phyloP scores from a whole-genome alignment of 192 early-diverging fungal genomes.

The Chytriomyces sp. region DNA sequence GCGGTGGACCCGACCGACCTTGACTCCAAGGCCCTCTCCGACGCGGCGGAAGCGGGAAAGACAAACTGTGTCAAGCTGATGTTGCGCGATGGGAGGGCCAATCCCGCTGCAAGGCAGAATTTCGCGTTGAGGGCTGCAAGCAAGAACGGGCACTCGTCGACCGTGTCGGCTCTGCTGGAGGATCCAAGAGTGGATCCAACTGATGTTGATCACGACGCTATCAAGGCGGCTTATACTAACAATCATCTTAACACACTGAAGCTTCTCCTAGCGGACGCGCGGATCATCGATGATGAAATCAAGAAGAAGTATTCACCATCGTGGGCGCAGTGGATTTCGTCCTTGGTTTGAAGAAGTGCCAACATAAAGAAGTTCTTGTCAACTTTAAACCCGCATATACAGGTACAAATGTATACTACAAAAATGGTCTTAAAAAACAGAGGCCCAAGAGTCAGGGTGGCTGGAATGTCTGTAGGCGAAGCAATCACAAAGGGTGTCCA shows the following conservation, averaged over 20 bases:
- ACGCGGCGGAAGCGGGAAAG: background rate
- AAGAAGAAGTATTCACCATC: background rate
- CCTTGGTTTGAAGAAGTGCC: too few species aligned
- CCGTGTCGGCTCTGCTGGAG: background rate
- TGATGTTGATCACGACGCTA: background rate
- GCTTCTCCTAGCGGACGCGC: background rate
- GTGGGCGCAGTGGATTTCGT: background rate
- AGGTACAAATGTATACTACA: too few species aligned
- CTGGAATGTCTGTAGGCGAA: too few species aligned
- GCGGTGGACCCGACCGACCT: background rate
- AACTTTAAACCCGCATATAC: too few species aligned
- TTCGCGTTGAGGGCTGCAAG: background rate
- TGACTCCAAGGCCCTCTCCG: background rate
- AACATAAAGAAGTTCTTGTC: too few species aligned
- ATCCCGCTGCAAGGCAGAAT: background rate
- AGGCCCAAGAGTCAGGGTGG: too few species aligned
- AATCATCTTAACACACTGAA: background rate
- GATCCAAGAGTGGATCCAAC: constrained; percentile 3
- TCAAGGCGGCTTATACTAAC: background rate
- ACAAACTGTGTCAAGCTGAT: background rate
- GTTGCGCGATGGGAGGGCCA: background rate
- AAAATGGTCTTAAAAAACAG: too few species aligned
- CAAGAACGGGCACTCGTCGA: background rate
- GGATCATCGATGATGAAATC: background rate
- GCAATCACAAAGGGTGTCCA: too few species aligned